Conservation (phyloP, 495 filamentous ascomycete genomes). For the Articulospora tetracladia region DNA sequence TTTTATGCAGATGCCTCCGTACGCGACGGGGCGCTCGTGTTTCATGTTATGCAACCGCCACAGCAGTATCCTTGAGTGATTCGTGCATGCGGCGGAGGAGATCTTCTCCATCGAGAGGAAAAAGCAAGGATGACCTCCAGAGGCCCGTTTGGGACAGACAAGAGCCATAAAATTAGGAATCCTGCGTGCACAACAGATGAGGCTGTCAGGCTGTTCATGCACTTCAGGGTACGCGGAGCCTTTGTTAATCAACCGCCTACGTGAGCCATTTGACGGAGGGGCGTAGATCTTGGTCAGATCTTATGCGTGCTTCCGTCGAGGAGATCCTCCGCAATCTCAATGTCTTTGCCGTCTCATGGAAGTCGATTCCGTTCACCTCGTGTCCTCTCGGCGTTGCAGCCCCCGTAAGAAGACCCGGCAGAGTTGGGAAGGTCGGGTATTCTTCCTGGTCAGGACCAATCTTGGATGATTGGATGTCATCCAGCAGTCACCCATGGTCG, state of each 20-base stretch:
- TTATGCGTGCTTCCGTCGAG: neutral
- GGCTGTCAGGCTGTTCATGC: neutral
- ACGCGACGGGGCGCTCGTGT: no score
- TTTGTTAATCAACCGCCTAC: neutral
- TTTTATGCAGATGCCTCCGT: neutral
- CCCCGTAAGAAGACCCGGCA: no score
- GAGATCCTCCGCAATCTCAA: neutral
- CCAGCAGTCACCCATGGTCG: neutral
- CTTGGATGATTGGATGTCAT: neutral
- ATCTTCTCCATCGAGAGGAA: neutral
- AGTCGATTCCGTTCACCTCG: neutral
- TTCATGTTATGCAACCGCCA: slow-evolving; percentile 21
- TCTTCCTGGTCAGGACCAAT: neutral
- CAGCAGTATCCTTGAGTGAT: neutral
- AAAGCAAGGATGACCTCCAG: neutral
- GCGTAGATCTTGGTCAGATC: neutral
- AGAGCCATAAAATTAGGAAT: neutral
- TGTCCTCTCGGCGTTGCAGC: neutral
- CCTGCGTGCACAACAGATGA: neutral
- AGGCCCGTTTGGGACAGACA: neutral
- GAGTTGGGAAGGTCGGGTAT: neutral
- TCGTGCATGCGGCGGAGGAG: slow-evolving; percentile 7
- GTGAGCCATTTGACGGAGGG: neutral
- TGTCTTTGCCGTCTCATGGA: neutral
- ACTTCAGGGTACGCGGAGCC: neutral